phyloP scores from a whole-genome alignment of 108 stramenopile species.

The Skeletonema tropicum region DNA sequence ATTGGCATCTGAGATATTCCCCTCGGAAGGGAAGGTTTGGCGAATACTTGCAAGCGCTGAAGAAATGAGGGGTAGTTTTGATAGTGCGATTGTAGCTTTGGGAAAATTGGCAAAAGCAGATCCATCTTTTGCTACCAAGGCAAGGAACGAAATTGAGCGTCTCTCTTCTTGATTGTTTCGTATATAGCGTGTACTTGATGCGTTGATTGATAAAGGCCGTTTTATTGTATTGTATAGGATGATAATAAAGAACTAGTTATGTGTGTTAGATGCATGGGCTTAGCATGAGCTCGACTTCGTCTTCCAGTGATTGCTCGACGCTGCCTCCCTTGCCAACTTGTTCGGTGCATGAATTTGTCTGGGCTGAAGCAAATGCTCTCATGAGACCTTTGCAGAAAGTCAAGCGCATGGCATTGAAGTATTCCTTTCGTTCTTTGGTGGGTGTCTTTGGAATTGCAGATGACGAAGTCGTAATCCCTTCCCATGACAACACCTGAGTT shows the following conservation, averaged over 20 bases:
- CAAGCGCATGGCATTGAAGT: constrained; percentile 46
- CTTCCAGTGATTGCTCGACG: constrained; percentile 16
- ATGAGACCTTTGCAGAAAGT: constrained; percentile 66
- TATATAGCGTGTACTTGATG: neutral
- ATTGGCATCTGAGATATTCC: constrained; percentile 28
- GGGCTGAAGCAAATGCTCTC: constrained; percentile 58
- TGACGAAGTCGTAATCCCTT: constrained; percentile 16
- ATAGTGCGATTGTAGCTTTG: constrained; percentile 28
- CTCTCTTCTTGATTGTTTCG: neutral
- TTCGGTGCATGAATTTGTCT: neutral
- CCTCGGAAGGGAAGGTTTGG: constrained; percentile 38
- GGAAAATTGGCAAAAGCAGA: constrained; percentile 28
- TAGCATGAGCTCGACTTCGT: constrained; percentile 35
- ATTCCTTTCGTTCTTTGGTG: constrained; percentile 17
- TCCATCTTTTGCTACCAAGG: constrained; percentile 48
- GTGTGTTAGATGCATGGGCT: constrained; percentile 27
- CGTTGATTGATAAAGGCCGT: neutral
- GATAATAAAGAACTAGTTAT: neutral
- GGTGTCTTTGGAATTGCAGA: constrained; percentile 3
- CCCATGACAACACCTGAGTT: constrained; percentile 47
- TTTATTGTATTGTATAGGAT: neutral
- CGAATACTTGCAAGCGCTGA: constrained; percentile 44
- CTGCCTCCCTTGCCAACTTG: neutral
- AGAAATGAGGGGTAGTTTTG: constrained; percentile 32
- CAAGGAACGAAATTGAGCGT: constrained; percentile 50